These are phyloP conservation scores for Penicillium sp. DNA, from an alignment of 2,329 filamentous ascomycete genomes.

Conservation along the genomic window DNA sequence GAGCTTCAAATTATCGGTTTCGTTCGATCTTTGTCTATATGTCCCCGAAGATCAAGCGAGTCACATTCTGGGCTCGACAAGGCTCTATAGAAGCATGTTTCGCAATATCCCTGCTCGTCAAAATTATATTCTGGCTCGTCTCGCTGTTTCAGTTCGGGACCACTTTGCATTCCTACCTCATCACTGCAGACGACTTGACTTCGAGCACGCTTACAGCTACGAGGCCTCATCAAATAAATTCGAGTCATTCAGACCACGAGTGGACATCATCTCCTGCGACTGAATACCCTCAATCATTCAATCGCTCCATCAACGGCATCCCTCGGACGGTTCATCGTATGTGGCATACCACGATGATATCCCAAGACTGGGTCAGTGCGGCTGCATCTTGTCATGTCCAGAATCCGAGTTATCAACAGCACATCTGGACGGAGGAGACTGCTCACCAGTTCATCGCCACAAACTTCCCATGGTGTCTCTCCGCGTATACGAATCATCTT, in stretches of 20 bases:
- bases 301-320: background rate
- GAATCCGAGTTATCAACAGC: background rate
- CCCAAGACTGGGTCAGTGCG: background rate
- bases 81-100: background rate
- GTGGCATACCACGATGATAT: background rate
- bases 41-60: background rate
- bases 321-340: slow-evolving; percentile 4
- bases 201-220: background rate
- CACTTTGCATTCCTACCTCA: background rate
- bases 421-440: background rate
- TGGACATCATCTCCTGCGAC: background rate
- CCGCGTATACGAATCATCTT: background rate
- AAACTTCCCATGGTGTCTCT: background rate
- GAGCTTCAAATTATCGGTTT: background rate
- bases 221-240: background rate
- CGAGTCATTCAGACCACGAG: background rate
- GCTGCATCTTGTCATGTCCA: background rate
- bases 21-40: background rate
- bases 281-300: background rate
- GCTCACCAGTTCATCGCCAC: background rate
- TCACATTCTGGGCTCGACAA: background rate
- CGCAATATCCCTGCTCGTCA: background rate
- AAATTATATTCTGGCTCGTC: background rate
- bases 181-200: background rate
- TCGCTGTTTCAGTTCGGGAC: background rate